Percentiles rank a stretch among this genome's conserved stretches.
Evolutionary conservation across 495 filamentous ascomycete genomes (phyloP).

Genomic region (Aspergillus conjunctus): DNA sequence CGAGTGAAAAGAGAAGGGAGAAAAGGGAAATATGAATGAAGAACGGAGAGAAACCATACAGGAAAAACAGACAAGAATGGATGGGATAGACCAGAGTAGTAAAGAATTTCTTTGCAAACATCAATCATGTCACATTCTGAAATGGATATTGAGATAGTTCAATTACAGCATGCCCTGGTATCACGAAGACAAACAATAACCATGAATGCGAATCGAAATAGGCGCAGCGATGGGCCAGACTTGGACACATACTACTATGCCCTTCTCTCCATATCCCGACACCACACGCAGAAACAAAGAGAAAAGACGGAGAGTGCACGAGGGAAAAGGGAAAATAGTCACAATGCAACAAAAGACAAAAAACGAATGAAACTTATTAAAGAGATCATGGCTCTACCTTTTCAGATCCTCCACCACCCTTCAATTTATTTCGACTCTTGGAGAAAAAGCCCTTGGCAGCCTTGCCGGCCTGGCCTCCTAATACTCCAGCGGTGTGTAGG

Average conservation of each 20-base stretch:
- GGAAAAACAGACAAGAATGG: background rate
- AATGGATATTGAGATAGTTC: conserved; percentile 28
- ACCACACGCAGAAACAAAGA: conserved; percentile 21
- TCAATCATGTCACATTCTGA: conserved; percentile 44
- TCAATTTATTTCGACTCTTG: conserved; percentile 82
- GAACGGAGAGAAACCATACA: background rate
- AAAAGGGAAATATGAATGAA: background rate
- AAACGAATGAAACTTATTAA: conserved; percentile 8
- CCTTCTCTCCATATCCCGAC: conserved; percentile 3
- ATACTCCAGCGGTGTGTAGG: conserved; percentile 72
- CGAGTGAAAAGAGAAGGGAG: conserved; percentile 24
- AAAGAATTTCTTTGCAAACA: conserved; percentile 18
- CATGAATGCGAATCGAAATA: conserved; percentile 10
- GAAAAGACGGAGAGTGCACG: conserved; percentile 27
- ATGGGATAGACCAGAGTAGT: background rate
- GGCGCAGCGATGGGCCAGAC: background rate
- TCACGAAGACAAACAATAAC: conserved; percentile 20
- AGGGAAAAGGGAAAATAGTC: conserved; percentile 29
- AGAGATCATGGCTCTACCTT: conserved; percentile 77
- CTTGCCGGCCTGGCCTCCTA: conserved; percentile 70
- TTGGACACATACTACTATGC: conserved; percentile 3
- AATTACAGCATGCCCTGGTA: conserved; percentile 41
- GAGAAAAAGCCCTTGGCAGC: conserved; percentile 85
- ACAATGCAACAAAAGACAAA: conserved; percentile 13
- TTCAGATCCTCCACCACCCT: conserved; percentile 58